Evolutionary conservation across 2,329 filamentous ascomycete species (phyloP).

Genomic region (Clarireedia paspali): DNA sequence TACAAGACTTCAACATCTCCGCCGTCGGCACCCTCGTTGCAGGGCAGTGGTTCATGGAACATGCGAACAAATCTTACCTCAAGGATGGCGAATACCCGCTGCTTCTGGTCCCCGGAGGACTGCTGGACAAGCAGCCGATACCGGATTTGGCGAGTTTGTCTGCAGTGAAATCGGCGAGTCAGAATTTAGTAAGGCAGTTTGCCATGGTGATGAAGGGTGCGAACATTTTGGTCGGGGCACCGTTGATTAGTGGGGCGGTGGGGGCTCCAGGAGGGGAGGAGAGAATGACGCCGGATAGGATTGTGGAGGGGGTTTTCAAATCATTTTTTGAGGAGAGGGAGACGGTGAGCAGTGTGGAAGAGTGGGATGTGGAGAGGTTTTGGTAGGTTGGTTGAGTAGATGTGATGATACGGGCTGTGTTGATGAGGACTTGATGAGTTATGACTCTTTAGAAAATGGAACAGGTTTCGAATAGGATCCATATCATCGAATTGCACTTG

Average conservation of each 20-base stretch:
- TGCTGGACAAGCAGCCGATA: not conserved
- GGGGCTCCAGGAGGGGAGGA: not conserved
- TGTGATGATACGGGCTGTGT: not conserved
- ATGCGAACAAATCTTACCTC: not conserved
- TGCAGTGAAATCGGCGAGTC: not conserved
- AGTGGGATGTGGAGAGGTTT: not conserved
- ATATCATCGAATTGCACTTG: not conserved
- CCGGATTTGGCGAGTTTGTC: not conserved
- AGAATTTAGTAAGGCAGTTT: conserved; percentile 2
- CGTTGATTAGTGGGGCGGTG: not conserved
- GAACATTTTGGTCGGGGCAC: not conserved
- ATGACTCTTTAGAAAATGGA: too few species aligned
- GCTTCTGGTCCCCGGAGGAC: not conserved
- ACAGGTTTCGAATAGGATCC: not conserved
- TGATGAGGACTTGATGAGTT: not conserved
- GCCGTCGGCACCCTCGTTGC: not conserved
- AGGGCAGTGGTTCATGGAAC: not conserved
- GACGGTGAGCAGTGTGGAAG: not conserved
- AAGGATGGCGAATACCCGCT: not conserved
- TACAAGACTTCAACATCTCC: not conserved
- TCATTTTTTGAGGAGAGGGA: conserved; percentile 3
- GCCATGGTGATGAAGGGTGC: not conserved
- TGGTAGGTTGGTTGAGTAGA: not conserved
- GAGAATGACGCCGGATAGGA: not conserved
- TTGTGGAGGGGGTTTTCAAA: conserved; percentile 1